Base-by-base conservation (phyloP, 192 early-diverging fungal species). In the Podila verticillata region DNA sequence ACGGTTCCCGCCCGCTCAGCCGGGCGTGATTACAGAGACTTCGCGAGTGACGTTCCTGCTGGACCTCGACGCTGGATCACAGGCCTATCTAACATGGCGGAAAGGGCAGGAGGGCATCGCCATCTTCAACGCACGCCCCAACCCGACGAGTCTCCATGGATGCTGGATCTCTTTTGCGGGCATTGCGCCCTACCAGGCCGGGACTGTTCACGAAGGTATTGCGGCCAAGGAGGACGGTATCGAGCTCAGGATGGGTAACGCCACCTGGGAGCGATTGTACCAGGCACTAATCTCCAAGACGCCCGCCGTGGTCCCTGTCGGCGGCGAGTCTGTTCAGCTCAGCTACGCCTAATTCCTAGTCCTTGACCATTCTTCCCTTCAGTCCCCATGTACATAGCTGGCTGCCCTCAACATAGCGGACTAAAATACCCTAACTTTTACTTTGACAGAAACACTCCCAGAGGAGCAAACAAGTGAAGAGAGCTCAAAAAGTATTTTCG, bases 121-220 rank as follows among this genome's bases (percentile, higher is more conserved):
- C 5, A 80, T 80, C 47, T 80, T 80, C n/a, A 80, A 80, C 65
- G 77, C 77, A 7, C 39, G 70, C 36, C 77, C 77, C 4, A 80
- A 80, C 61, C 70, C 77, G 0, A 65, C 77, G 2, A 72, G 77
- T 61, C 60, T 72, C 20, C 77, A 80, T 60, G 77, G 70, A 48
- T 80, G 77, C 30, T 80, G 77, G 77, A 49, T 80, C 35, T 59
- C 77, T 0, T 68, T 80, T 13, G 47, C 26, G 5, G 77, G 77
- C 0, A 80, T 80, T 51, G 56, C 59, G 0, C 56, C 64, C 0
- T 49, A 72, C 19, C 63, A 80, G 39, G 61, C 63, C 5, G 49
- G 59, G 2, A 63, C 22, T 3, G 56, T 68, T 26, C 35, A 57
- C 32, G 77, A 80, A 28, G 31, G 66, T 10, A 54, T 80, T 47